Evolutionary conservation across 129 eudicot genomes (phyloP).

Genomic region (Gnaphalium uliginosum): DNA sequence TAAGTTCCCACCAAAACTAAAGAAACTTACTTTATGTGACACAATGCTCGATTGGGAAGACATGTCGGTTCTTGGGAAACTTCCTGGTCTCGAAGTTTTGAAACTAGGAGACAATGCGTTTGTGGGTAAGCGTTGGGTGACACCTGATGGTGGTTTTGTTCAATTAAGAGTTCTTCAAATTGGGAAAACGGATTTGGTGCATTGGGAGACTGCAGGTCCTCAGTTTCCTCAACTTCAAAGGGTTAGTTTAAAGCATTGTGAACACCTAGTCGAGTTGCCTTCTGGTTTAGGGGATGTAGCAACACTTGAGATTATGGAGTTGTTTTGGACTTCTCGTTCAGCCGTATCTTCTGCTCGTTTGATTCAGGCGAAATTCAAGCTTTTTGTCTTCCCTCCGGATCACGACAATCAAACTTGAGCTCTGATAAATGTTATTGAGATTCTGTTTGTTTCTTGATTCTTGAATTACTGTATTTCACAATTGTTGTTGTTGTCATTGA

Average conservation of each 20-base stretch:
- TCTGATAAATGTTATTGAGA: not conserved
- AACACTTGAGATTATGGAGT: slow-evolving; percentile 40
- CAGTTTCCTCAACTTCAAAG: slow-evolving; percentile 54
- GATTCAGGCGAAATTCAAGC: slow-evolving; percentile 28
- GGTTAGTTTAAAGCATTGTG: slow-evolving; percentile 41
- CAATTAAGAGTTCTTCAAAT: slow-evolving; percentile 44
- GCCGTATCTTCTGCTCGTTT: slow-evolving; percentile 34
- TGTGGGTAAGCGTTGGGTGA: slow-evolving; percentile 45
- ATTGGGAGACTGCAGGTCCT: slow-evolving; percentile 42
- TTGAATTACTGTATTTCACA: not conserved
- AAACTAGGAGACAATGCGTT: slow-evolving; percentile 55
- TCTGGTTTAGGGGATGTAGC: slow-evolving; percentile 36
- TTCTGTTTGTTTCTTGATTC: not conserved
- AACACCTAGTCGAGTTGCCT: slow-evolving; percentile 40
- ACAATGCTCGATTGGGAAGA: slow-evolving; percentile 49
- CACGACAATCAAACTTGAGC: slow-evolving; percentile 34
- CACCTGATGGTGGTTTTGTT: slow-evolving; percentile 43
- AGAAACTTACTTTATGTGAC: slow-evolving; percentile 44
- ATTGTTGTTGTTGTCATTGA: too few relatives aligned
- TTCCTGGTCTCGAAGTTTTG: slow-evolving; percentile 54
- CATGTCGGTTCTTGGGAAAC: slow-evolving; percentile 46
- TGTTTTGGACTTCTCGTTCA: slow-evolving; percentile 30
- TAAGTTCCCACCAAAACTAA: slow-evolving; percentile 36
- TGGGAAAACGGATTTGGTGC: slow-evolving; percentile 42
- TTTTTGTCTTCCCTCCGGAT: slow-evolving; percentile 37